These are phyloP conservation scores for Coix lacrymajobi DNA, from an alignment of 176 grass and related monocot genomes.

Conservation along the genomic window DNA sequence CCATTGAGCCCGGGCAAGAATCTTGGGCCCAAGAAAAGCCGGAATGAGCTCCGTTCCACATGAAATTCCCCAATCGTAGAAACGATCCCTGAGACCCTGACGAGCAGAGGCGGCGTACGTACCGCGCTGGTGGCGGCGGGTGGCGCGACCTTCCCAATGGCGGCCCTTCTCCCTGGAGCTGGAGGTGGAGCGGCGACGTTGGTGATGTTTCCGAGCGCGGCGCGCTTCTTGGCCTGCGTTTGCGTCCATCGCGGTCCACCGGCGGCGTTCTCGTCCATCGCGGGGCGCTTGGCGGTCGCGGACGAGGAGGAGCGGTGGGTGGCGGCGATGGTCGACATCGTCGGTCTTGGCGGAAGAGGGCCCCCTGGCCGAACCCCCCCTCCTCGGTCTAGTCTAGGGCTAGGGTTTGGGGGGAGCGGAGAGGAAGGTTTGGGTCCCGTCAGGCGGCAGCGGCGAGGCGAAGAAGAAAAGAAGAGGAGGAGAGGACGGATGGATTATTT, in stretches of 20 bases:
- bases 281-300: conserved; percentile 48
- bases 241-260: neutral
- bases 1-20: neutral
- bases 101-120: neutral
- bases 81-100: neutral
- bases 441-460: too few species aligned
- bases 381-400: neutral
- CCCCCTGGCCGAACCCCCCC: neutral
- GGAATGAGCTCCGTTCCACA: neutral
- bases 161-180: neutral
- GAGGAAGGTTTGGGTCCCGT: neutral
- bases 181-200: conserved; percentile 25
- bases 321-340: conserved; percentile 39
- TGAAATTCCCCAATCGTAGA: neutral
- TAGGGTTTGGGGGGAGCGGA: neutral
- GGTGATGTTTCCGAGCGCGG: conserved; percentile 76
- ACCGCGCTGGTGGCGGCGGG: conserved; percentile 21
- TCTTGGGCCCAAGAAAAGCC: neutral
- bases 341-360: neutral
- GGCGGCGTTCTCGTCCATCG: conserved; percentile 32
- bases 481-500: too few species aligned
- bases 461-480: neutral
- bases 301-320: conserved; percentile 22
- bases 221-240: conserved; percentile 81
- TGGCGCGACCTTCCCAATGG: conserved; percentile 18